A percentile compares a stretch with the other conserved stretches of the same genome.
phyloP scores from a whole-genome alignment of 2,329 filamentous ascomycete species.

The Aureobasidium sp. region DNA sequence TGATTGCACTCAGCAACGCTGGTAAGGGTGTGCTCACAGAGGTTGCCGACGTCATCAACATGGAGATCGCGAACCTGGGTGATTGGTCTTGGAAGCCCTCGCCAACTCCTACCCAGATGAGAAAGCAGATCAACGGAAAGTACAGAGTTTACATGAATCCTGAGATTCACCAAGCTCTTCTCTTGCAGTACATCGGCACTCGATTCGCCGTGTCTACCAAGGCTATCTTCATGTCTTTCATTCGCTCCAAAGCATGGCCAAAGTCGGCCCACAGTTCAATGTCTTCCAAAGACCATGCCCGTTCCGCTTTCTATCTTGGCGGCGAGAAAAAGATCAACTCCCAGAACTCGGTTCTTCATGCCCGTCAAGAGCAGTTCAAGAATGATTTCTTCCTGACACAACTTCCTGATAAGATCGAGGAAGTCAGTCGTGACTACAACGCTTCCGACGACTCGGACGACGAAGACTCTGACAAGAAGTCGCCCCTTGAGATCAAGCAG shows the following conservation, averaged over 20 bases:
- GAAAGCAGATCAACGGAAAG: conserved; percentile 47
- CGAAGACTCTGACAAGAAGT: conserved; percentile 27
- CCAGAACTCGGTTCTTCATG: conserved; percentile 17
- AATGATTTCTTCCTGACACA: conserved; percentile 49
- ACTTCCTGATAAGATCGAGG: conserved; percentile 35
- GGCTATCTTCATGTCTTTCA: conserved; percentile 29
- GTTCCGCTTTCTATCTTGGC: conserved; percentile 38
- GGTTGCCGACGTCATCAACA: conserved; percentile 49
- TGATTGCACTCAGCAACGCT: conserved; percentile 41
- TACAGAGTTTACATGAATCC: conserved; percentile 54
- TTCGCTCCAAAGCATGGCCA: conserved; percentile 35
- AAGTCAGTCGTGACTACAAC: conserved; percentile 30
- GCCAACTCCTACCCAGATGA: conserved; percentile 40
- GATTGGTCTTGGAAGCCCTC: conserved; percentile 44
- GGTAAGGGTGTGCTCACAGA: conserved; percentile 44
- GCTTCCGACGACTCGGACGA: conserved; percentile 29
- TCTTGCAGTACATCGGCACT: conserved; percentile 47
- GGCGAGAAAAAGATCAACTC: background rate
- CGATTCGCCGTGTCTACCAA: conserved; percentile 44
- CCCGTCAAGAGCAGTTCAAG: conserved; percentile 31
- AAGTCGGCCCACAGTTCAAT: conserved; percentile 25
- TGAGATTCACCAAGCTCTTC: conserved; percentile 48
- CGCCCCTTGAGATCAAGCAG: conserved; percentile 44
- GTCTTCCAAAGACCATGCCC: conserved; percentile 30
- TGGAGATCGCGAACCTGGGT: conserved; percentile 43